Base-by-base conservation (phyloP, 2,329 filamentous ascomycete species). In the Cladosporium cucumerinum region DNA sequence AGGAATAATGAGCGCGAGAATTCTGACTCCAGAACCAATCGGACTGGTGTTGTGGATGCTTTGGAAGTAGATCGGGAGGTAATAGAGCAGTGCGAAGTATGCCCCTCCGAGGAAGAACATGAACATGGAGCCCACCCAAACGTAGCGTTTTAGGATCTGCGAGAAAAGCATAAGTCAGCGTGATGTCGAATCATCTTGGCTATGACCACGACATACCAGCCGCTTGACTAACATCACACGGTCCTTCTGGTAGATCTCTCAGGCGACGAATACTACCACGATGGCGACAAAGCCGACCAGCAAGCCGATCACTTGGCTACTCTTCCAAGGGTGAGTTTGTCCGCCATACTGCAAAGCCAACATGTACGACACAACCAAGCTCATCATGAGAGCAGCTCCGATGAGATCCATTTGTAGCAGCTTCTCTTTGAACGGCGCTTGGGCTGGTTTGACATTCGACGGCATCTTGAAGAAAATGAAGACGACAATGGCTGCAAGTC, bases 371-470 rank as follows among this genome's bases (percentile, higher is more conserved):
- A 73, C 64, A 30, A 76, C 72, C 30, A 64, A 65, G 16, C 66
- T 68, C 23, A 74, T 80, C 51, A 85, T 72, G 39, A 83, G 69
- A 23, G 78, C 71, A 5, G 79, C 76, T 2, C 82, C 83, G 1
- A 79, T 65, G 4, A 80, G 75, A 66, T 85, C 83, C 75, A 85
- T 80, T 68, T 84, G 81, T 0, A 79, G 72, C 21, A 83, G 61
- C 73, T 83, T 83, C 69, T 83, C 80, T 6, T 72, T 69, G 6
- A 81, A 68, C 1, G 39, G 36, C 2, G 49, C 49, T 30, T 52
- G 49, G n/a, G 39, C 4, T 43, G 52, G 57, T 43, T 59, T 39
- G 67, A 64, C 52, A 63, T 28, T 57, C 65, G 65, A 30, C 7
- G 68, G 67, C 12, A 66, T 64, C 18, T 25, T 43, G 61, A 78